Percentiles rank a stretch among this genome's conserved stretches.
These are phyloP conservation scores for Orbilia blumenaviensis DNA, from an alignment of 2,329 filamentous ascomycete genomes.

Conservation along the genomic window DNA sequence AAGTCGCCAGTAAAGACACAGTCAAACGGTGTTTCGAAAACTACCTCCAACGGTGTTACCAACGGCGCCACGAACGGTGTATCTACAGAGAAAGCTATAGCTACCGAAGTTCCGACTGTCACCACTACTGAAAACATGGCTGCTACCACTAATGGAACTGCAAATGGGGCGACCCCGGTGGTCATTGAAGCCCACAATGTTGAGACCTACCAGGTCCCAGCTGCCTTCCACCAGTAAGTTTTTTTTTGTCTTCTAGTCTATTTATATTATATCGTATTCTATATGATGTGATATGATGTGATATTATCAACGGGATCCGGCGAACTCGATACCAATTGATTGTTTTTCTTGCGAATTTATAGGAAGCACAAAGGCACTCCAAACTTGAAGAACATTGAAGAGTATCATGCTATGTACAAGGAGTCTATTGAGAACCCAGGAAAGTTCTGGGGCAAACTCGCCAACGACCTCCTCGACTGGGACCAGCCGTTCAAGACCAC, in stretches of 20 bases:
- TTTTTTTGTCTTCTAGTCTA: background rate
- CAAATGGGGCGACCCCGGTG: constrained; percentile 59
- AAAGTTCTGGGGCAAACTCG: constrained; percentile 87
- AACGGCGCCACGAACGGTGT: constrained; percentile 37
- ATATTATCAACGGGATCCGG: background rate
- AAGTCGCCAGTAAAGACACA: constrained; percentile 24
- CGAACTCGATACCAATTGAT: constrained; percentile 1
- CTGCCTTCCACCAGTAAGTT: constrained; percentile 57
- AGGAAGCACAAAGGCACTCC: constrained; percentile 73
- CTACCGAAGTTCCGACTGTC: background rate
- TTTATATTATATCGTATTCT: background rate
- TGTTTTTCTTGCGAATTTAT: background rate
- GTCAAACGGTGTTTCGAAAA: constrained; percentile 37
- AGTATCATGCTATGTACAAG: constrained; percentile 75
- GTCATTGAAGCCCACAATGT: constrained; percentile 79
- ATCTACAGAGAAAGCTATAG: constrained; percentile 23
- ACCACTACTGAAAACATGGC: constrained; percentile 13
- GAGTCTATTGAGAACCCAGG: constrained; percentile 90
- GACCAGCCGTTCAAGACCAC: constrained; percentile 91
- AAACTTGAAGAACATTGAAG: constrained; percentile 72
- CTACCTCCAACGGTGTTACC: constrained; percentile 45
- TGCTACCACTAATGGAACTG: constrained; percentile 14
- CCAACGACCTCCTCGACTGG: constrained; percentile 90
- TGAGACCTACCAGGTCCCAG: constrained; percentile 68
- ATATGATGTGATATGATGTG: no score